phyloP scores from a whole-genome alignment of 805 yeast genomes.

The Saccharomycopsis fodiens region DNA sequence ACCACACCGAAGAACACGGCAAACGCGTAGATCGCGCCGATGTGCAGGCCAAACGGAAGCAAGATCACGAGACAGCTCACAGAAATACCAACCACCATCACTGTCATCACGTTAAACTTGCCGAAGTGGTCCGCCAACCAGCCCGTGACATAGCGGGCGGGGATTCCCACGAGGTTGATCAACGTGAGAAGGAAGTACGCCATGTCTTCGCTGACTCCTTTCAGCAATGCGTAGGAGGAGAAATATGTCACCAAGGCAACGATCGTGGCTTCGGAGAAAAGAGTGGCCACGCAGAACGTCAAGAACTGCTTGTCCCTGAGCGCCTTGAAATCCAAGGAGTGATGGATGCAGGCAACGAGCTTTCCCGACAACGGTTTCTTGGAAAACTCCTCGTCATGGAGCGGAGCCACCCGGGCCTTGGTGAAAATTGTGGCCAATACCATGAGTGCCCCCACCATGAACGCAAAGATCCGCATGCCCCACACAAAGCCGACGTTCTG shows the following conservation, averaged over 20 bases:
- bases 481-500: conserved; percentile 42
- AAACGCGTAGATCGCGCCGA: conserved; percentile 35
- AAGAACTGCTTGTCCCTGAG: conserved; percentile 38
- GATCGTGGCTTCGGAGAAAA: conserved; percentile 41
- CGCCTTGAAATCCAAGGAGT: conserved; percentile 34
- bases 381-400: not conserved
- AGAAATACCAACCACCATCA: conserved; percentile 27
- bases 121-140: conserved; percentile 40
- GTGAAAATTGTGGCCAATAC: conserved; percentile 29
- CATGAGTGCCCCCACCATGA: conserved; percentile 34
- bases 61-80: conserved; percentile 31
- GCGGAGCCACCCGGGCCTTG: conserved; percentile 31
- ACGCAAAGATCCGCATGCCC: conserved; percentile 48
- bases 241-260: conserved; percentile 39
- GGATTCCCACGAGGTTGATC: conserved; percentile 33
- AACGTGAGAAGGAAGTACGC: conserved; percentile 40
- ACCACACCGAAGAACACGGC: conserved; percentile 44
- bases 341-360: conserved; percentile 30
- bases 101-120: conserved; percentile 43
- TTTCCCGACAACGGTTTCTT: conserved; percentile 4
- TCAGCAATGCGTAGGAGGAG: conserved; percentile 42
- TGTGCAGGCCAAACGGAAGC: conserved; percentile 31
- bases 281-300: conserved; percentile 35
- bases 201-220: conserved; percentile 36
- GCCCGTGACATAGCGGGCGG: conserved; percentile 40